These are phyloP conservation scores for Kingdonia uniflora DNA, from an alignment of 164 flowering plant species.

Conservation along the genomic window DNA sequence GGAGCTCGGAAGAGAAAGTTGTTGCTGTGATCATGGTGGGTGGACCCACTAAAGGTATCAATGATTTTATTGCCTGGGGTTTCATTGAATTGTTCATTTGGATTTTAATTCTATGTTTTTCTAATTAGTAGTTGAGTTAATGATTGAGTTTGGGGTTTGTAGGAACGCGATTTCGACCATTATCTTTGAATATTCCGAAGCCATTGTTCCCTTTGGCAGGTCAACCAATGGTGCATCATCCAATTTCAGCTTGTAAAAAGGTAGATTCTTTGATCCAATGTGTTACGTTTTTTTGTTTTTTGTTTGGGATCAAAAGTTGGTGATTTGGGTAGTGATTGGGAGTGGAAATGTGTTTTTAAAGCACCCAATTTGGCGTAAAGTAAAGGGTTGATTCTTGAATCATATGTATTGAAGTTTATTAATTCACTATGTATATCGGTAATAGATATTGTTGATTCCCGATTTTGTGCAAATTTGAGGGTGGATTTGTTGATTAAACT, in stretches of 20 bases:
- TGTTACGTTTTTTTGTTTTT: no score
- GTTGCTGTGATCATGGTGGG: constrained; percentile 97
- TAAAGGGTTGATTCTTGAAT: no score
- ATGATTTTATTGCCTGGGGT: no score
- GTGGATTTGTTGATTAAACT: not conserved
- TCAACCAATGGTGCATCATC: constrained; percentile 96
- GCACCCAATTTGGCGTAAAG: no score
- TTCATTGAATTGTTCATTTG: not conserved
- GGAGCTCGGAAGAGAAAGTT: constrained; percentile 57
- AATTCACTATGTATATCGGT: no score
- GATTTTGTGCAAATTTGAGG: no score
- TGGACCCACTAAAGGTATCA: constrained; percentile 85
- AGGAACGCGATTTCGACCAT: constrained; percentile 90
- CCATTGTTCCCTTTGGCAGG: constrained; percentile 95
- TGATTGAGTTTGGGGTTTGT: constrained; percentile 2
- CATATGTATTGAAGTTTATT: no score
- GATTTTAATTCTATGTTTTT: not conserved
- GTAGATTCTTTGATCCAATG: constrained; percentile 22
- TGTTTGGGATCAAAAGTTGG: no score
- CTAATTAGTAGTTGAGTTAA: constrained; percentile 25
- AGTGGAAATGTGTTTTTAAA: no score
- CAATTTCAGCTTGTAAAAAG: constrained; percentile 91
- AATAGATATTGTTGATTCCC: no score
- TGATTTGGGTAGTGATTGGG: no score
- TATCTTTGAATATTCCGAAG: constrained; percentile 84